phyloP scores from a whole-genome alignment of 148 eudicot genomes.

The Cornus controversa region DNA sequence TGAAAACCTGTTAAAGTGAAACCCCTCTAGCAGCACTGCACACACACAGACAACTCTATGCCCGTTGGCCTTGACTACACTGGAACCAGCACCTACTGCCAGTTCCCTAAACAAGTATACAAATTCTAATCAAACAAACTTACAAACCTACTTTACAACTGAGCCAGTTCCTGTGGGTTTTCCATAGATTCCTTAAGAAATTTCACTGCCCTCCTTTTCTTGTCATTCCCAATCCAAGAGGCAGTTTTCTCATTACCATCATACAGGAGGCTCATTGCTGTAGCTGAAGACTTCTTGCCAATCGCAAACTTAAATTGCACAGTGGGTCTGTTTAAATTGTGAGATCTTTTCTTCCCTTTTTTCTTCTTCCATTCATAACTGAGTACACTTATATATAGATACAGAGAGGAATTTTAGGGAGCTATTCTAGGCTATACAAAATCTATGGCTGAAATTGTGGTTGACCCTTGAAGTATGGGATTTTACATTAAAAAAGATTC shows the following conservation, averaged over 20 bases:
- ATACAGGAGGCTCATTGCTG: conserved; percentile 12
- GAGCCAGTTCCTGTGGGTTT: conserved; percentile 37
- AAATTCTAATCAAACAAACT: conserved; percentile 38
- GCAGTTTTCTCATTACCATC: conserved; percentile 25
- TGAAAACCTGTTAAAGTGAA: conserved; percentile 36
- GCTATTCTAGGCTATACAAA: no score
- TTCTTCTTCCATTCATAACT: no score
- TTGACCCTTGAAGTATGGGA: no score
- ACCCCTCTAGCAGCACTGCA: conserved; percentile 25
- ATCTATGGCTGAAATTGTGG: no score
- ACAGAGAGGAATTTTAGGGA: no score
- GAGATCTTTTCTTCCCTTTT: no score
- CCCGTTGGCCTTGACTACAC: conserved; percentile 26
- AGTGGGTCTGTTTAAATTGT: no score
- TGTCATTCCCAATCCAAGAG: conserved; percentile 38
- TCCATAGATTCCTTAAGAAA: conserved; percentile 46
- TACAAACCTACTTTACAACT: no score
- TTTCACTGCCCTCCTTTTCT: conserved; percentile 49
- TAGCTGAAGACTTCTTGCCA: conserved; percentile 32
- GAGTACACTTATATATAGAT: no score
- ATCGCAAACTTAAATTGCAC: conserved; percentile 47
- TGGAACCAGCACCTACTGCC: conserved; percentile 45
- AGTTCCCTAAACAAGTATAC: conserved; percentile 52
- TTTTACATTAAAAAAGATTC: no score
- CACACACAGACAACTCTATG: conserved; percentile 42